Conservation (phyloP, 805 yeast genomes). For the Zygoascus biomembranicola region DNA sequence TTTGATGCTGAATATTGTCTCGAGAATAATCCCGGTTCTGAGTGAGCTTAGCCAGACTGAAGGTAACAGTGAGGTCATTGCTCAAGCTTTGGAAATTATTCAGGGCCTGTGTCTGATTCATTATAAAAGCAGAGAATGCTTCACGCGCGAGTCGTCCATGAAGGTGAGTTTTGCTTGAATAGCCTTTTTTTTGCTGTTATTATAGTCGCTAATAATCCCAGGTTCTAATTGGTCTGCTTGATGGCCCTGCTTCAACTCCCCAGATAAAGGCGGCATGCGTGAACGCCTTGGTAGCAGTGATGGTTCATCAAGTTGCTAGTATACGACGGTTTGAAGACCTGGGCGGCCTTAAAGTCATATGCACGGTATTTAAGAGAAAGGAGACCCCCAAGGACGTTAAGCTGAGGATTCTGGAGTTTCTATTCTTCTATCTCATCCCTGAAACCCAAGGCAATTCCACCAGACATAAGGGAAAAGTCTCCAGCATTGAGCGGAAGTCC, state of each 20-base stretch:
- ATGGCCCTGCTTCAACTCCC: slow-evolving; percentile 8
- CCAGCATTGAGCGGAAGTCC: slow-evolving; percentile 28
- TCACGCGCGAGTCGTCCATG: slow-evolving; percentile 38
- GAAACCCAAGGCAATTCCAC: slow-evolving; percentile 33
- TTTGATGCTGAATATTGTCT: slow-evolving; percentile 44
- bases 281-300: slow-evolving; percentile 47
- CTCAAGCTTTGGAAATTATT: slow-evolving; percentile 31
- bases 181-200: background rate
- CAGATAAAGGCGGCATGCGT: slow-evolving; percentile 35
- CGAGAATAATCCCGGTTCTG: slow-evolving; percentile 28
- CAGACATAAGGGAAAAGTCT: slow-evolving; percentile 13
- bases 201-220: background rate
- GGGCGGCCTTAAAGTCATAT: slow-evolving; percentile 47
- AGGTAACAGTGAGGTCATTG: background rate
- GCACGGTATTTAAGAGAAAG: slow-evolving; percentile 36
- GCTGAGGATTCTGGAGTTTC: slow-evolving; percentile 57
- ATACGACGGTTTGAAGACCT: slow-evolving; percentile 51
- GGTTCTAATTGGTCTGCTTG: background rate
- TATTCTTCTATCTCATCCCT: slow-evolving; percentile 60
- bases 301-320: slow-evolving; percentile 49
- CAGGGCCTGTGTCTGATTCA: slow-evolving; percentile 59
- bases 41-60: slow-evolving; percentile 9
- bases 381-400: slow-evolving; percentile 44
- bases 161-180: slow-evolving; percentile 22
- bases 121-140: slow-evolving; percentile 43